phyloP scores from a whole-genome alignment of 2,329 filamentous ascomycete species.

The Penicillium glabrum region DNA sequence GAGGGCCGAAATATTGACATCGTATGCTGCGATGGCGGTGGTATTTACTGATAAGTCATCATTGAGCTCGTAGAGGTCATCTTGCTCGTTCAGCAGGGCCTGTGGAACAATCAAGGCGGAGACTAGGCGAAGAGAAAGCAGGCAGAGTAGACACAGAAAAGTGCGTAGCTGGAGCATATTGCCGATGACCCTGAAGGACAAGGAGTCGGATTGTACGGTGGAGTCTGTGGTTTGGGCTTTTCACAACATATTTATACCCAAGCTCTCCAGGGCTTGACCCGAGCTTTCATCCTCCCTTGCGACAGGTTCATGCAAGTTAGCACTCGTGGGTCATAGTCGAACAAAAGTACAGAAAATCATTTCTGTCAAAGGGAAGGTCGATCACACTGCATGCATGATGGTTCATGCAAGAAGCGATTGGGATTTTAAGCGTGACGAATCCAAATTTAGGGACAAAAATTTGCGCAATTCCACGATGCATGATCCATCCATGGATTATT shows the following conservation, averaged over 20 bases:
- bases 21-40: neutral
- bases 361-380: neutral
- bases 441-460: neutral
- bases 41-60: neutral
- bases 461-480: neutral
- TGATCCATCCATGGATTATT: neutral
- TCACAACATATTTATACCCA: neutral
- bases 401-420: neutral
- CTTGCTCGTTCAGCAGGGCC: neutral
- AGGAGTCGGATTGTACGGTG: neutral
- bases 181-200: neutral
- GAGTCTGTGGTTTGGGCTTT: neutral
- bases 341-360: neutral
- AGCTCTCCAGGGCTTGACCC: neutral
- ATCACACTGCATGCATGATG: neutral
- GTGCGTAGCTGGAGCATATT: neutral
- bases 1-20: neutral
- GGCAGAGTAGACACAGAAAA: neutral
- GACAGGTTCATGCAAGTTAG: neutral
- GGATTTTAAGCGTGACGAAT: neutral
- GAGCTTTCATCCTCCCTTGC: neutral
- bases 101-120: slow-evolving; percentile 4
- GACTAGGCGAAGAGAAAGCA: neutral
- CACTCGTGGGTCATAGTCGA: neutral
- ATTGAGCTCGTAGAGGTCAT: neutral